phyloP scores from a whole-genome alignment of 1,284 basidiomycete genomes.

The Tylopilus orsonianus region DNA sequence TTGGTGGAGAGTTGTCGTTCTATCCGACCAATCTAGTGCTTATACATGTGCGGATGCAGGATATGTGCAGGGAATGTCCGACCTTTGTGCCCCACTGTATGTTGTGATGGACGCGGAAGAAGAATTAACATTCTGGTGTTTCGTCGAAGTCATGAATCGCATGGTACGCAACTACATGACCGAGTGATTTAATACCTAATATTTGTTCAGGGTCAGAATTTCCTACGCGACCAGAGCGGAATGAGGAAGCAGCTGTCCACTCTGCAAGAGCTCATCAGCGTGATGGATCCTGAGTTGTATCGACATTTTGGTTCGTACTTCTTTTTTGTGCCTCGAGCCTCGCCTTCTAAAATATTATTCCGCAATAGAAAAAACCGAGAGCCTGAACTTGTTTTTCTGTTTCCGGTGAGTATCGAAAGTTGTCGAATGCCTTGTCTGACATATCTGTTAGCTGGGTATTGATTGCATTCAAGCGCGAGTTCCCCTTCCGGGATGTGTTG shows the following conservation, averaged over 20 bases:
- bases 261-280: constrained; percentile 84
- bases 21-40: constrained; percentile 11
- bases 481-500: constrained; percentile 86
- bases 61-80: constrained; percentile 97
- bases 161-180: constrained; percentile 60
- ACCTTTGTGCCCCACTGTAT: constrained; percentile 92
- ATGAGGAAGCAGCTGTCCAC: constrained; percentile 94
- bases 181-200: constrained; percentile 3
- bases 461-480: constrained; percentile 95
- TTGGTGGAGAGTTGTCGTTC: constrained; percentile 21
- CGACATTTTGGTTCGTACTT: constrained; percentile 67
- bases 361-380: constrained; percentile 78
- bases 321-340: constrained; percentile 1
- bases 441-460: constrained; percentile 66
- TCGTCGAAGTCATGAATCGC: constrained; percentile 91
- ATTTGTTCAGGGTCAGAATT: constrained; percentile 80
- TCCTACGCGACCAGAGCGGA: constrained; percentile 93
- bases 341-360: constrained; percentile 2
- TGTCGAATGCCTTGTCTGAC: constrained; percentile 2
- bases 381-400: constrained; percentile 96
- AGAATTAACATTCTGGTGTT: constrained; percentile 92
- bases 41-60: constrained; percentile 43
- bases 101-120: constrained; percentile 90
- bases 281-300: constrained; percentile 95
- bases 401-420: constrained; percentile 66